Evolutionary conservation across 2,329 filamentous ascomycete species (phyloP), one percentile per base, ranked within the genome.

Genomic region (Boeremia exigua): DNA sequence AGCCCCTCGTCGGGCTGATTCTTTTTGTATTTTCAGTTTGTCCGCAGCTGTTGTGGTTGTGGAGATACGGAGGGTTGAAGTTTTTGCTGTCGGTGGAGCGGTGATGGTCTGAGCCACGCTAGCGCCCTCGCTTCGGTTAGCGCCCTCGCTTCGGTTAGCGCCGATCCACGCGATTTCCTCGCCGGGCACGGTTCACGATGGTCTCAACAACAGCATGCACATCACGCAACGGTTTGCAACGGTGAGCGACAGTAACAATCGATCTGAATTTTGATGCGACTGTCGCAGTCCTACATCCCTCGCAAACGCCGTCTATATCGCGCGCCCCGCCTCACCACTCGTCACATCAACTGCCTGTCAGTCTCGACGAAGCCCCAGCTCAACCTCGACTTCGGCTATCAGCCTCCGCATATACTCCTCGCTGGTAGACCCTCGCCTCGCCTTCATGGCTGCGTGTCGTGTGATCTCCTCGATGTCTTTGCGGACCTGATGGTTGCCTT

Each of bases 1-100:
- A 48, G 45, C 45, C 45, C 45, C 45, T 32, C 45, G 45, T 48
- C 45, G 45, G 45, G 45, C 45, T 47, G 11, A 10, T 30, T 45
- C 36, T 23, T 47, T 47, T 47, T 38, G 25, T 10, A 19, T 14
- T 30, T 9, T 19, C 33, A 6, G 38, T 47, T 6, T 23, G 19
- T 23, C 19, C 19, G 19, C 5, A 23, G 15, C 15, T 15, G 10
- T 32, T 17, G 11, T 15, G 34, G 45, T 39, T 27, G 33, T 38
- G n/a, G 33, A 47, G 33, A 30, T 23, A 30, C 36, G 6, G 2
- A 4, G 19, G 10, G 11, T 38, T 30, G 33, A 38, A 37, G 6
- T 47, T 47, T 47, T 47, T 38, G 33, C 44, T 46, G 33, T 2
- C n/a, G 3, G 6, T 14, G 44, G 7, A 34, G 10, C 14, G 32